Evolutionary conservation across 148 eudicot genomes (phyloP).

Genomic region (Talinum fruticosum): DNA sequence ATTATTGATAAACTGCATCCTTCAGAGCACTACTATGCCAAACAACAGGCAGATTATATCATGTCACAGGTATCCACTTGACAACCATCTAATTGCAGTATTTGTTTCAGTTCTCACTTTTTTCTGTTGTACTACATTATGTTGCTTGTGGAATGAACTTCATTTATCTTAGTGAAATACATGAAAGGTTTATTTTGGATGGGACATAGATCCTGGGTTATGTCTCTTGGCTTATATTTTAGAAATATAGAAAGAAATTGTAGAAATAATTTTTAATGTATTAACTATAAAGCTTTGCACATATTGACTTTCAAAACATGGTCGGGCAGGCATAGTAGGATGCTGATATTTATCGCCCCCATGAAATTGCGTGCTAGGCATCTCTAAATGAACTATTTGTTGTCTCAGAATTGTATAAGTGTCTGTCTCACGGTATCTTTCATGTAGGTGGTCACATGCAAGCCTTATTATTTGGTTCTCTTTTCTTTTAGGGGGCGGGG

Average conservation of each 20-base stretch:
- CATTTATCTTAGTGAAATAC: background rate
- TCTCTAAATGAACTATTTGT: too few species aligned
- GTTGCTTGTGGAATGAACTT: background rate
- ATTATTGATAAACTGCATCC: constrained; percentile 90
- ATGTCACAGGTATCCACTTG: constrained; percentile 67
- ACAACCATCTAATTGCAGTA: background rate
- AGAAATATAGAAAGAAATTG: too few species aligned
- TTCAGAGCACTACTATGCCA: constrained; percentile 82
- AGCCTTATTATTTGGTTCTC: background rate
- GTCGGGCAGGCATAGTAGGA: background rate
- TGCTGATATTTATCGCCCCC: too few species aligned
- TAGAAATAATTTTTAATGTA: too few species aligned
- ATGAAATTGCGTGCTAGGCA: too few species aligned
- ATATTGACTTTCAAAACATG: background rate
- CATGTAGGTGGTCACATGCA: too few species aligned
- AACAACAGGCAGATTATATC: constrained; percentile 94
- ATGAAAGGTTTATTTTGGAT: background rate
- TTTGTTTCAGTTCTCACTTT: background rate
- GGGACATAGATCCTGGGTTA: background rate
- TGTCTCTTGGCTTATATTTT: background rate
- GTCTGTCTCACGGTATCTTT: too few species aligned
- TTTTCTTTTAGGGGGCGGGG: background rate
- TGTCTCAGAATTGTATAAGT: too few species aligned
- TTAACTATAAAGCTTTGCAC: too few species aligned
- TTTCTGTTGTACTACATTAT: background rate